Percentiles rank a stretch among this genome's conserved stretches.
Evolutionary conservation across 345 rosid genomes (phyloP).

Genomic region (Hevea brasiliensis): DNA sequence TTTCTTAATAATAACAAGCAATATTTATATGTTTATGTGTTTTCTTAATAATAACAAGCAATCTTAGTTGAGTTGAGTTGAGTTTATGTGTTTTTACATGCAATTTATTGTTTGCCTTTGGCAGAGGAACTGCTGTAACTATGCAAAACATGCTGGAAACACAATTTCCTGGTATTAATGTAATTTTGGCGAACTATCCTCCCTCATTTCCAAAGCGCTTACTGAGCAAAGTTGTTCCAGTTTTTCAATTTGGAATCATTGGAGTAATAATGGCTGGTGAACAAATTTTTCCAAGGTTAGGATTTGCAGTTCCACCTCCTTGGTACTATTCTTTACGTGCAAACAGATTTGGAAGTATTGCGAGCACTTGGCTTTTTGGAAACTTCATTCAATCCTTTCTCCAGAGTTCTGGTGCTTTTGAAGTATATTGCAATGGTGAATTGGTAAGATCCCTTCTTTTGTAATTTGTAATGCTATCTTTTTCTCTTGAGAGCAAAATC

Average conservation of each 20-base stretch:
- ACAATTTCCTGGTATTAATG: constrained; percentile 28
- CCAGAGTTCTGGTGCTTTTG: constrained; percentile 40
- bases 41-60: not conserved
- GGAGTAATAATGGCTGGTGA: constrained; percentile 36
- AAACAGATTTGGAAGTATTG: constrained; percentile 35
- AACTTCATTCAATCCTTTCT: constrained; percentile 34
- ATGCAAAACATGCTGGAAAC: constrained; percentile 38
- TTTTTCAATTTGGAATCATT: constrained; percentile 34
- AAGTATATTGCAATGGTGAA: constrained; percentile 32
- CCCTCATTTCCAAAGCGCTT: constrained; percentile 29
- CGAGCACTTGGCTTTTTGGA: constrained; percentile 35
- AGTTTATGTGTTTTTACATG: not conserved
- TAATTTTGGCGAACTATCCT: constrained; percentile 32
- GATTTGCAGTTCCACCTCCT: constrained; percentile 32
- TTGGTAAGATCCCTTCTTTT: constrained; percentile 19
- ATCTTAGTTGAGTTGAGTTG: too few species aligned
- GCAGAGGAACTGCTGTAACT: constrained; percentile 32
- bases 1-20: too few species aligned
- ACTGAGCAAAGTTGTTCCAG: constrained; percentile 32
- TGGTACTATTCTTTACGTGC: constrained; percentile 38
- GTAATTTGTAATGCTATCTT: not conserved
- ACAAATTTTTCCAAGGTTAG: constrained; percentile 35
- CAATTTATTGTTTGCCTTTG: constrained; percentile 1
- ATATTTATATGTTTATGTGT: not conserved
- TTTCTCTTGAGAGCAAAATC: not conserved